These are phyloP conservation scores for Neocucurbitaria cava DNA, from an alignment of 2,329 filamentous ascomycete genomes.

Conservation along the genomic window DNA sequence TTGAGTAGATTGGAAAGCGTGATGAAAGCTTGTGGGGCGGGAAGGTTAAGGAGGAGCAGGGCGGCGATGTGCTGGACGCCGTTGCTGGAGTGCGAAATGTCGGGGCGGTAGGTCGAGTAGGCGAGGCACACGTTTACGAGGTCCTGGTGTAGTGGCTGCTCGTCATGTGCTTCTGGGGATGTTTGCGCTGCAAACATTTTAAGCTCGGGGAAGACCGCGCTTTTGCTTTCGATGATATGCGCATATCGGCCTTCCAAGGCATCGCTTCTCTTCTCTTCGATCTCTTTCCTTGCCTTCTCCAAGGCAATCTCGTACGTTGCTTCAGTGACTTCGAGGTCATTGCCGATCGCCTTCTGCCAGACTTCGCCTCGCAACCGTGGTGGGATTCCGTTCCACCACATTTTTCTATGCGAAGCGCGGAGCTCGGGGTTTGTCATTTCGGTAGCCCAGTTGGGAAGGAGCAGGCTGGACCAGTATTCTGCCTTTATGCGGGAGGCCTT, in stretches of 20 bases:
- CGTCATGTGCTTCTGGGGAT: conserved; percentile 36
- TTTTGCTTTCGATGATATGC: conserved; percentile 61
- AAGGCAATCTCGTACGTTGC: conserved; percentile 75
- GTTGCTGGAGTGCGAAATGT: conserved; percentile 74
- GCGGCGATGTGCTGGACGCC: conserved; percentile 79
- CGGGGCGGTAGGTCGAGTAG: conserved; percentile 81
- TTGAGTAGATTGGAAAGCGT: conserved; percentile 80
- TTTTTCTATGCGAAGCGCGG: conserved; percentile 60
- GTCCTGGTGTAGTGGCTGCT: conserved; percentile 70
- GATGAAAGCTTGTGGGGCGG: conserved; percentile 70
- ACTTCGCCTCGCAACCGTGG: conserved; percentile 72
- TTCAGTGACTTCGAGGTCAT: conserved; percentile 72
- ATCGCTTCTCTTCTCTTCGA: conserved; percentile 60
- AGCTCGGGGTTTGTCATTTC: conserved; percentile 60
- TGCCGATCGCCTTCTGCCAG: conserved; percentile 76
- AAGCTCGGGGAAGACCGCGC: conserved; percentile 73
- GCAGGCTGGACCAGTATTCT: conserved; percentile 76
- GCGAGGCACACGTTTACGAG: conserved; percentile 77
- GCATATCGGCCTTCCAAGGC: conserved; percentile 36
- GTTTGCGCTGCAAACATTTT: conserved; percentile 69
- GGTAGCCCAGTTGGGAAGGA: conserved; percentile 77
- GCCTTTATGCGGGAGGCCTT: conserved; percentile 58
- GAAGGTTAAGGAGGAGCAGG: conserved; percentile 74
- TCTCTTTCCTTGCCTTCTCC: conserved; percentile 67
- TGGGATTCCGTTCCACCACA: conserved; percentile 84